A percentile compares a stretch with the other conserved stretches of the same genome.
phyloP scores from a whole-genome alignment of 768 basidiomycete genomes.

The Gymnopilus junonius region DNA sequence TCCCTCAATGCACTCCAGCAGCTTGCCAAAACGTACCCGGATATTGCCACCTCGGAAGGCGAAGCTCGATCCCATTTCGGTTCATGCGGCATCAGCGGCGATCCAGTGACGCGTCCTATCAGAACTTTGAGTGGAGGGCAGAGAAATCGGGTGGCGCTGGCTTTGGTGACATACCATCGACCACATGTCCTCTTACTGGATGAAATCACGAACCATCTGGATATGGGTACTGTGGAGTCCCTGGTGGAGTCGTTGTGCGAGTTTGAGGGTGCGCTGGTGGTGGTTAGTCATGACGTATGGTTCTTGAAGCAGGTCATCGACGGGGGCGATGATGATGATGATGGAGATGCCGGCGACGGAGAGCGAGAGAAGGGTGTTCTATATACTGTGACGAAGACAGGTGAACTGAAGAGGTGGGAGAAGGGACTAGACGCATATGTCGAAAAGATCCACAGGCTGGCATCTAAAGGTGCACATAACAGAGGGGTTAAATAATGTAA shows the following conservation, averaged over 20 bases:
- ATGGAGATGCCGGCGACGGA: slow-evolving; percentile 20
- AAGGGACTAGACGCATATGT: slow-evolving; percentile 37
- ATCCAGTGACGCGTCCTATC: slow-evolving; percentile 42
- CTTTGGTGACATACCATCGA: slow-evolving; percentile 52
- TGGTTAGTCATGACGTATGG: slow-evolving; percentile 68
- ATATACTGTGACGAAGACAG: slow-evolving; percentile 36
- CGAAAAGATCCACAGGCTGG: slow-evolving; percentile 24
- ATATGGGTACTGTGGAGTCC: slow-evolving; percentile 61
- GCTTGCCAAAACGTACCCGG: slow-evolving; percentile 30
- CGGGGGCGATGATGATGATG: slow-evolving; percentile 28
- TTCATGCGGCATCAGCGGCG: slow-evolving; percentile 46
- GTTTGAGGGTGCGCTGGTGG: slow-evolving; percentile 59
- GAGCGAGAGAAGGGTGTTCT: slow-evolving; percentile 26
- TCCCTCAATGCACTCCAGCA: slow-evolving; percentile 29
- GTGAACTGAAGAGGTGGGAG: slow-evolving; percentile 34
- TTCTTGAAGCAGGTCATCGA: slow-evolving; percentile 39
- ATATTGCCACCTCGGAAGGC: slow-evolving; percentile 29
- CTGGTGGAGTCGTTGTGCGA: slow-evolving; percentile 53
- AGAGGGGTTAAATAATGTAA: not conserved
- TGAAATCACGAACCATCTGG: slow-evolving; percentile 75
- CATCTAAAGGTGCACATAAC: not conserved
- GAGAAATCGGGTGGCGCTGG: slow-evolving; percentile 63
- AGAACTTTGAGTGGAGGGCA: slow-evolving; percentile 57
- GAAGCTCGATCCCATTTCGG: slow-evolving; percentile 42
- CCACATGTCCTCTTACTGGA: slow-evolving; percentile 61